phyloP scores from a whole-genome alignment of 352 stramenopile species.

The Globisporangium canariense region DNA sequence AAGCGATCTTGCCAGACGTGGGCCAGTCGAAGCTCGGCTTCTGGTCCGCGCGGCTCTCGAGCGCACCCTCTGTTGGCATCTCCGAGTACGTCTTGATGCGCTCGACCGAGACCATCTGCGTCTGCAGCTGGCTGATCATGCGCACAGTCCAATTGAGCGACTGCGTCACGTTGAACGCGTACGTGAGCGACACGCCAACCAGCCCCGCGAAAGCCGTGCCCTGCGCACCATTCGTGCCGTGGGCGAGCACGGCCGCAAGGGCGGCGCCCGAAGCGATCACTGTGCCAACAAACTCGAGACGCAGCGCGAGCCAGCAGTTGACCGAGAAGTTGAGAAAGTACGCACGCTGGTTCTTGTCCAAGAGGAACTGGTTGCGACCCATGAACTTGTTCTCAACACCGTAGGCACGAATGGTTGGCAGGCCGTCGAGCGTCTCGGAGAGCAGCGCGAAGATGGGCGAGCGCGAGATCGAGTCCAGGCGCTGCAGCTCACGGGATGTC shows the following conservation, averaged over 20 bases:
- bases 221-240: conserved; percentile 35
- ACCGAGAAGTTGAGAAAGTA: conserved; percentile 70
- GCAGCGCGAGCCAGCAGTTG: conserved; percentile 74
- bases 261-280: conserved; percentile 53
- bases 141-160: conserved; percentile 74
- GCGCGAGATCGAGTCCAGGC: conserved; percentile 91
- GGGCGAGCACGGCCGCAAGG: conserved; percentile 44
- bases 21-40: conserved; percentile 70
- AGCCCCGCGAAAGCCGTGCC: conserved; percentile 51
- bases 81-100: conserved; percentile 67
- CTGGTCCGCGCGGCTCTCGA: conserved; percentile 24
- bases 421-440: conserved; percentile 92
- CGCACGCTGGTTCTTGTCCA: conserved; percentile 65
- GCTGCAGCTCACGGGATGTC: conserved; percentile 90
- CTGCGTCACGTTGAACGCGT: conserved; percentile 71
- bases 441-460: conserved; percentile 95
- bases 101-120: conserved; percentile 70
- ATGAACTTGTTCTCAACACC: conserved; percentile 48
- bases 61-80: conserved; percentile 46
- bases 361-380: conserved; percentile 41
- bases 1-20: conserved; percentile 69
- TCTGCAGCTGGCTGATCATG: conserved; percentile 70
- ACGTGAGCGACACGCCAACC: conserved; percentile 64
- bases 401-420: conserved; percentile 92
- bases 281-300: conserved; percentile 64